These are phyloP conservation scores for Diophrys appendiculata DNA, from an alignment of 73 alveolate genomes.

Conservation along the genomic window DNA sequence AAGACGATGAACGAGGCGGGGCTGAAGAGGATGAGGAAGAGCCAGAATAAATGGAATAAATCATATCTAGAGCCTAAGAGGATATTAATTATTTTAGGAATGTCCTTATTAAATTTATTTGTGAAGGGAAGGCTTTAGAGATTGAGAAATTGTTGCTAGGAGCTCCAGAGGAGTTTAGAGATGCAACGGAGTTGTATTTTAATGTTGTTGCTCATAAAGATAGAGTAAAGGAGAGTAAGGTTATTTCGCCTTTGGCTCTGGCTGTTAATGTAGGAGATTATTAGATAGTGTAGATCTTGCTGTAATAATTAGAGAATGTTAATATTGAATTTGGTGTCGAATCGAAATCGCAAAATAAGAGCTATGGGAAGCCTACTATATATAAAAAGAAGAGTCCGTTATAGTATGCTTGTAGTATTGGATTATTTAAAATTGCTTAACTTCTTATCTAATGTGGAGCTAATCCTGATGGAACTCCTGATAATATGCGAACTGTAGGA, in stretches of 20 bases:
- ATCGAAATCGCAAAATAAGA: neutral
- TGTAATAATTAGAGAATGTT: too few species aligned
- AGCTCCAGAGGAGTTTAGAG: neutral
- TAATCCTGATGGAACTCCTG: neutral
- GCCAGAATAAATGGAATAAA: neutral
- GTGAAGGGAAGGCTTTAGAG: neutral
- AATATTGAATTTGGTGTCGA: neutral
- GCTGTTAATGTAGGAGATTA: neutral
- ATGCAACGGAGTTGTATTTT: neutral
- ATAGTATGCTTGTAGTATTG: neutral
- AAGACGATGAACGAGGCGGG: neutral
- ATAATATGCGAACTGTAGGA: neutral
- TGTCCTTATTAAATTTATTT: too few species aligned
- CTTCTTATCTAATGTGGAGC: neutral
- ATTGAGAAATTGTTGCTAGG: neutral
- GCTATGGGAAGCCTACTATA: neutral
- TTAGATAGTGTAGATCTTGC: neutral
- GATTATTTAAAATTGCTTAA: neutral
- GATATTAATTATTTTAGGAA: neutral
- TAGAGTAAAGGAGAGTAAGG: neutral
- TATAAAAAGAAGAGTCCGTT: neutral
- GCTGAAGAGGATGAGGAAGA: neutral
- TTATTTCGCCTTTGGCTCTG: neutral
- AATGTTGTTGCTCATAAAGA: neutral
- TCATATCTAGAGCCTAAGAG: neutral